Percentiles rank a stretch among this genome's conserved stretches.
Conservation (phyloP, 2,329 filamentous ascomycete species). For the Pseudocercospora fijiensis region DNA sequence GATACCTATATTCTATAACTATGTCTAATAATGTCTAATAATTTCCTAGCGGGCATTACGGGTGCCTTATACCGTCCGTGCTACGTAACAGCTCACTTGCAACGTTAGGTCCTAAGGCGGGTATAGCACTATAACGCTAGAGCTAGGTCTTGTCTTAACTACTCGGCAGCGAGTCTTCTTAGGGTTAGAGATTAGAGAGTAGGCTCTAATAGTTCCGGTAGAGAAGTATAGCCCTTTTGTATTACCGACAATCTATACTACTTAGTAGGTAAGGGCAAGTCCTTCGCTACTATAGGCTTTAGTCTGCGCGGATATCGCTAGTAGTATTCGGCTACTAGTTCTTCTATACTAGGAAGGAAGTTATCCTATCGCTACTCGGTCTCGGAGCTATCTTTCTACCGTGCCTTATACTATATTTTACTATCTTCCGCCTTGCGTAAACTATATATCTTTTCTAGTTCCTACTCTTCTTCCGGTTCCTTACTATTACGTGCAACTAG, state of each 20-base stretch:
- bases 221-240: slow-evolving; percentile 1
- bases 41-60: background rate
- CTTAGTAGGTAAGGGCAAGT: background rate
- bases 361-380: background rate
- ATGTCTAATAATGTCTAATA: background rate
- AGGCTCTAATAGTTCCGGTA: background rate
- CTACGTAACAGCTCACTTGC: background rate
- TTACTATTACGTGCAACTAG: background rate
- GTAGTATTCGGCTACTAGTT: background rate
- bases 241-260: background rate
- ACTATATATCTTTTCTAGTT: no score
- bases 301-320: background rate
- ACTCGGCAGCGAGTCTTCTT: background rate
- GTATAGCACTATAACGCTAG: background rate
- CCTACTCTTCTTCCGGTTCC: background rate
- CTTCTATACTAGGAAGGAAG: background rate
- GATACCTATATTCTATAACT: background rate
- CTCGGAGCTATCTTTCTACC: background rate
- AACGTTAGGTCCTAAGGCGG: background rate
- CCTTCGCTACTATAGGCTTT: background rate
- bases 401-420: no score
- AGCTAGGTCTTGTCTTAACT: background rate
- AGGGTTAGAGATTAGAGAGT: background rate
- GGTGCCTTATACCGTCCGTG: background rate
- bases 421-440: no score